Conservation (phyloP, 2,329 filamentous ascomycete genomes). For the Epichloe typhina region DNA sequence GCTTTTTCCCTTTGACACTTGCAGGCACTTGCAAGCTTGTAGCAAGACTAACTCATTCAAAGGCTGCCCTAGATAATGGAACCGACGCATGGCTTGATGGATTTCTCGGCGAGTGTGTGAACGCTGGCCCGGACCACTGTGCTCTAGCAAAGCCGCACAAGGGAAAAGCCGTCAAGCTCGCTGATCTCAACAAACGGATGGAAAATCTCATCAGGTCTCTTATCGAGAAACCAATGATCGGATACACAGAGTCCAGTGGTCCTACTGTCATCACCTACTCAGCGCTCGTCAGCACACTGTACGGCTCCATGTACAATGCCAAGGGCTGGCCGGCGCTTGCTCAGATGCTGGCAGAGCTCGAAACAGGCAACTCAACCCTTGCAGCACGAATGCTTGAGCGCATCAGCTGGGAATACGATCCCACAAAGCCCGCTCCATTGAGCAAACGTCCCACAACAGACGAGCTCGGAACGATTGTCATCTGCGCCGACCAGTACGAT, state of each 20-base stretch:
- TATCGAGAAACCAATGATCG: slow-evolving; percentile 23
- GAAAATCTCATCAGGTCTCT: slow-evolving; percentile 23
- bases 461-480: slow-evolving; percentile 28
- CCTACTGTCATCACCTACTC: slow-evolving; percentile 34
- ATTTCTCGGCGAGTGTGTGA: slow-evolving; percentile 36
- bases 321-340: slow-evolving; percentile 28
- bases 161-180: slow-evolving; percentile 18
- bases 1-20: neutral
- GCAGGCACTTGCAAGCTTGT: neutral
- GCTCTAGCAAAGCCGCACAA: slow-evolving; percentile 25
- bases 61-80: slow-evolving; percentile 32
- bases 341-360: slow-evolving; percentile 29
- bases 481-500: slow-evolving; percentile 34
- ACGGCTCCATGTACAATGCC: slow-evolving; percentile 30
- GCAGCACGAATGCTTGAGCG: slow-evolving; percentile 25
- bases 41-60: neutral
- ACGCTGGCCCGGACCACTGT: slow-evolving; percentile 32
- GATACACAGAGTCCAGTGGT: slow-evolving; percentile 25
- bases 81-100: slow-evolving; percentile 37
- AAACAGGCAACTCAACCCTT: slow-evolving; percentile 30
- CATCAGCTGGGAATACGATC: slow-evolving; percentile 28
- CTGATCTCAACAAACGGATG: slow-evolving; percentile 27
- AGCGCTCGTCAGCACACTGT: slow-evolving; percentile 24
- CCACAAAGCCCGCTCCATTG: slow-evolving; percentile 17
- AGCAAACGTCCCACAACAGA: slow-evolving; percentile 19